phyloP scores from a whole-genome alignment of 495 filamentous ascomycete genomes.

The Aspergillus olivimuriae region DNA sequence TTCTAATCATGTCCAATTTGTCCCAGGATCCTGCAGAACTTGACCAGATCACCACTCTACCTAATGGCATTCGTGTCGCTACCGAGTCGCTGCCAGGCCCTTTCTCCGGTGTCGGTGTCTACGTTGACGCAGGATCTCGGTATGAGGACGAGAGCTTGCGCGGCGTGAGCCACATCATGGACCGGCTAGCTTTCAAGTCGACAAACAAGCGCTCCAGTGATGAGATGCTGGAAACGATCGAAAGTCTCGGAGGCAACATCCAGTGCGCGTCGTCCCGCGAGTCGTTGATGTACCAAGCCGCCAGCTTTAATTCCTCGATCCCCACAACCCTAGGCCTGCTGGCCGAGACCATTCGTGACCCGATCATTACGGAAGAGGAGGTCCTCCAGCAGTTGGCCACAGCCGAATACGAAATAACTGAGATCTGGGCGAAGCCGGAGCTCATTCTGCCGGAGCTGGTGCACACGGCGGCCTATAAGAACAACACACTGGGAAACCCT shows the following conservation, averaged over 20 bases:
- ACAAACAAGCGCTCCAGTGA: conserved; percentile 67
- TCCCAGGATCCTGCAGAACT: conserved; percentile 78
- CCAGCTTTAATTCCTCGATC: conserved; percentile 93
- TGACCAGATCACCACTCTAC: conserved; percentile 80
- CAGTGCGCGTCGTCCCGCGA: conserved; percentile 94
- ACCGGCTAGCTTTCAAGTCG: conserved; percentile 94
- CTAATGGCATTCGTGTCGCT: conserved; percentile 92
- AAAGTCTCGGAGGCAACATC: conserved; percentile 86
- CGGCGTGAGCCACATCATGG: conserved; percentile 93
- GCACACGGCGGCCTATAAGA: conserved; percentile 89
- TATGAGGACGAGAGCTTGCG: conserved; percentile 83
- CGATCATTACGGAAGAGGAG: conserved; percentile 84
- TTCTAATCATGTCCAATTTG: conserved; percentile 3
- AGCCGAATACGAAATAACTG: conserved; percentile 88
- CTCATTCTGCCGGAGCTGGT: conserved; percentile 92
- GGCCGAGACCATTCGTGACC: conserved; percentile 90
- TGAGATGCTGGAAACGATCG: conserved; percentile 79
- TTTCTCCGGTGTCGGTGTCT: conserved; percentile 93
- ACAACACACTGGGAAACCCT: conserved; percentile 93
- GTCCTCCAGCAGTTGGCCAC: conserved; percentile 80
- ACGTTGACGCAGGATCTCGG: conserved; percentile 91
- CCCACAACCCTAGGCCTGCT: conserved; percentile 76
- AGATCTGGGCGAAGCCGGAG: conserved; percentile 98
- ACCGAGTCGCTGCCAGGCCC: conserved; percentile 93
- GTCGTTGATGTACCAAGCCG: conserved; percentile 97